Evolutionary conservation across 2,329 filamentous ascomycete species (phyloP), one percentile per base, ranked within the genome.

Genomic region (Mycosphaerella arachidis): DNA sequence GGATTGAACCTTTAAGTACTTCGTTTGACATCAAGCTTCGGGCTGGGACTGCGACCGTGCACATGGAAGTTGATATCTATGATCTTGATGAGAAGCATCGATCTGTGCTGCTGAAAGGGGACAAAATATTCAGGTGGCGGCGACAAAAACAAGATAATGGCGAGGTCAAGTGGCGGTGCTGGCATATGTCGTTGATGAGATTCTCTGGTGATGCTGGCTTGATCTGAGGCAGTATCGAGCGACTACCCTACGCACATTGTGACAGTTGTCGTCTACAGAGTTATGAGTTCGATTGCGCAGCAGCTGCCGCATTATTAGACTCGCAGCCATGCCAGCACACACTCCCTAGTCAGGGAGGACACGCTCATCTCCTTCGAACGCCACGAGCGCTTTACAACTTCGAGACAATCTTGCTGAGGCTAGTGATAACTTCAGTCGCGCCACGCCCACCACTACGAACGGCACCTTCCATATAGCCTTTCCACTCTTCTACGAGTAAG

Each of bases 401-500:
- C 12, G 62, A 56, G 9, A 58, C 31, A 40, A 61, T 29, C 20
- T 43, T 59, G 2, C 45, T 33, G 31, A 67, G 59, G 16, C 48
- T 53, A 18, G 65, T 37, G 35, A 78, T 57, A 8, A 81, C 77
- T 64, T 83, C 78, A 31, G 66, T 66, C 0, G 79, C 80, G 2
- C 73, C 82, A 8, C 78, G 69, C 58, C 81, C 72, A 1, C 82
- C 82, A 57, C 73, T 77, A 12, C 76, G 63, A 10, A 84, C 69
- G 0, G 82, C 82, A 1, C 82, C 82, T 59, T 85, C 82, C 79
- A 84, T 82, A 66, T 83, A 84, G 0, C 82, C 81, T 56, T 78
- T 80, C 81, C 81, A 84, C 57, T 79, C 75, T 1, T 68, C 71
- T 40, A 40, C 37, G 13, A n/a, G 13, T 9, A 16, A 13, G 37